Percentiles rank a stretch among this genome's conserved stretches.
Evolutionary conservation across 768 basidiomycete species (phyloP).

Genomic region (Lactifluus volemus): DNA sequence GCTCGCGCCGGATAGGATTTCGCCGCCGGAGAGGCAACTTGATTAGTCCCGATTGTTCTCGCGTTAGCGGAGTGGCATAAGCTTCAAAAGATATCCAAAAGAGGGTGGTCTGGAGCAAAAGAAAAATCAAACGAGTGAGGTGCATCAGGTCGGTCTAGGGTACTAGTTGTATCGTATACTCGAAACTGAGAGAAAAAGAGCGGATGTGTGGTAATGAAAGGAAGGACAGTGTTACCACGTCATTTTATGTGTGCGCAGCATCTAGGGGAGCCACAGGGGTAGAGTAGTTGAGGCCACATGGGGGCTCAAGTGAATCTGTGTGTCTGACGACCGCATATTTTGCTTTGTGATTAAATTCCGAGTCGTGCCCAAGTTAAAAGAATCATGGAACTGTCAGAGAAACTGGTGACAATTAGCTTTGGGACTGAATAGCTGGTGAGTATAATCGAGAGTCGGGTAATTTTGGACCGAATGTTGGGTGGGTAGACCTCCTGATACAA

Average conservation of each 20-base stretch:
- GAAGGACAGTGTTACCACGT: too few relatives aligned
- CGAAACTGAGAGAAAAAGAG: neutral
- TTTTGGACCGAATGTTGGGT: too few relatives aligned
- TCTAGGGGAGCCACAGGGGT: neutral
- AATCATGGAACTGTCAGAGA: too few relatives aligned
- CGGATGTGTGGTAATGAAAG: neutral
- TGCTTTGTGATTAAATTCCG: neutral
- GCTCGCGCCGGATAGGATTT: constrained; percentile 24
- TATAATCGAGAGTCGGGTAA: too few relatives aligned
- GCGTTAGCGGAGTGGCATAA: constrained; percentile 36
- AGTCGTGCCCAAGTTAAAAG: too few relatives aligned
- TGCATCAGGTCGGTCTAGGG: constrained; percentile 64
- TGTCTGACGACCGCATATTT: neutral
- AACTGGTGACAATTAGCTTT: too few relatives aligned
- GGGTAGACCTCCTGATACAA: too few relatives aligned
- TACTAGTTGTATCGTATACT: constrained; percentile 46
- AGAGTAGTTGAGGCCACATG: neutral
- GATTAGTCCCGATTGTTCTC: constrained; percentile 27
- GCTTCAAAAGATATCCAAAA: constrained; percentile 33
- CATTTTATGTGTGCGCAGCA: neutral
- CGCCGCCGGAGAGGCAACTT: constrained; percentile 34
- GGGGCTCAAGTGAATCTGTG: too few relatives aligned
- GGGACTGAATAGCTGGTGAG: too few relatives aligned
- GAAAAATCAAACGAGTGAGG: constrained; percentile 35
- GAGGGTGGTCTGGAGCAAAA: constrained; percentile 45